Percentiles rank a stretch among this genome's conserved stretches.
phyloP scores from a whole-genome alignment of 257 asterid genomes.

The Galeopsis tetrahit region DNA sequence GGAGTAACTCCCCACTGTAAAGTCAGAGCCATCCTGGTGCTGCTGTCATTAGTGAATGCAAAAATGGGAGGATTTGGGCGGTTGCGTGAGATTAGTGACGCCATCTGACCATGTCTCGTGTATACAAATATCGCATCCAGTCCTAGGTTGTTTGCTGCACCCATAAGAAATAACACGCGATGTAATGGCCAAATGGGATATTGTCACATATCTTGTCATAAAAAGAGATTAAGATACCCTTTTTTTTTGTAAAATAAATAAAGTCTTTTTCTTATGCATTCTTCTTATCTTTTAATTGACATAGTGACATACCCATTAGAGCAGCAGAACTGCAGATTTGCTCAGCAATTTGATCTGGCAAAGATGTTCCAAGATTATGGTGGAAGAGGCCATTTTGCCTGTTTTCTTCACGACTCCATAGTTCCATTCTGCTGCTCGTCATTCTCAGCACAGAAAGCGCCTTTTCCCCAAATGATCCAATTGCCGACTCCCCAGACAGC shows the following conservation, averaged over 20 bases:
- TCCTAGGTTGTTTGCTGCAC: constrained; percentile 77
- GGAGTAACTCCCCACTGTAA: constrained; percentile 89
- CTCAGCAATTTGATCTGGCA: constrained; percentile 69
- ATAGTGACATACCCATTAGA: constrained; percentile 59
- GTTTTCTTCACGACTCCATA: constrained; percentile 73
- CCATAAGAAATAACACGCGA: neutral
- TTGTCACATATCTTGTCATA: neutral
- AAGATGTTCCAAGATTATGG: constrained; percentile 49
- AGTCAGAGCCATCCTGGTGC: constrained; percentile 74
- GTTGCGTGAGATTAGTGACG: constrained; percentile 73
- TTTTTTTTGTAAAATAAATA: no score
- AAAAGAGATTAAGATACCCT: neutral
- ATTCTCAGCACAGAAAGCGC: constrained; percentile 71
- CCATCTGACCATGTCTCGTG: constrained; percentile 85
- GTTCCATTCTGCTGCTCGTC: constrained; percentile 80
- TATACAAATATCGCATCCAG: constrained; percentile 80
- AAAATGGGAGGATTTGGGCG: constrained; percentile 82
- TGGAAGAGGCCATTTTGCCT: constrained; percentile 49
- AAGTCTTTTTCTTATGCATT: neutral
- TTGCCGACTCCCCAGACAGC: constrained; percentile 95
- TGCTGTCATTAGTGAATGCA: constrained; percentile 68
- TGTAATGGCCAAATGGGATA: no score
- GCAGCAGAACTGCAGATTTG: constrained; percentile 77
- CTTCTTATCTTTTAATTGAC: neutral
- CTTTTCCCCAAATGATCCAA: constrained; percentile 70